Evolutionary conservation across 768 basidiomycete genomes (phyloP), one percentile per base, ranked within the genome.

Genomic region (Kwoniella newhampshirensis): DNA sequence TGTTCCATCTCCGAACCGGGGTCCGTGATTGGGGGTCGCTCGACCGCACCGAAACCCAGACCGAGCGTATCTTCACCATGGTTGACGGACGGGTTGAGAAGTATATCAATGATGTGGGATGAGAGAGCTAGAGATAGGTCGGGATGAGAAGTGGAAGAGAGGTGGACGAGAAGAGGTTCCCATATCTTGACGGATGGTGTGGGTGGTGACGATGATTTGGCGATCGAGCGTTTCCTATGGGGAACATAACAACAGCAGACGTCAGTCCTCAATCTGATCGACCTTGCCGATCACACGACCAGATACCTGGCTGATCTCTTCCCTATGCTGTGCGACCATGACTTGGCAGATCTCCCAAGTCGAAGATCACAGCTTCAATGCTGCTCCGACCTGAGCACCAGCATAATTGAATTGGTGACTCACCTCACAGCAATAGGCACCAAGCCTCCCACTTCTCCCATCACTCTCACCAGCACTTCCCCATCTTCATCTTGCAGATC

Each of bases 371-470:
- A n/a, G n/a, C n/a, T n/a, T n/a, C n/a, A n/a, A n/a, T n/a, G n/a
- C n/a, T n/a, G n/a, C n/a, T n/a, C n/a, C n/a, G n/a, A n/a, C n/a
- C n/a, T n/a, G n/a, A n/a, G n/a, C n/a, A n/a, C n/a, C n/a, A n/a
- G n/a, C n/a, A n/a, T n/a, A n/a, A n/a, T n/a, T n/a, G n/a, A n/a
- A n/a, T n/a, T n/a, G n/a, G n/a, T n/a, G n/a, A 52, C 82, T 61
- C 62, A 93, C 94, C 86, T 91, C 78, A 85, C 88, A 1, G 90
- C 87, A 1, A 87, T 63, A 7, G 94, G 92, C 3, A 97, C 86
- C 7, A 97, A 78, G 9, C 80, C 83, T 9, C 91, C 91, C 59
- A 81, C 83, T 54, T 84, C 85, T 46, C 88, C 64, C 12, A 98
- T 77, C 0, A 77, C 81, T 44, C 86, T 83, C 52, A 84, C 86